A percentile compares a stretch with the other conserved stretches of the same genome.
Conservation (phyloP, 768 basidiomycete species). For the Mycena filopes region DNA sequence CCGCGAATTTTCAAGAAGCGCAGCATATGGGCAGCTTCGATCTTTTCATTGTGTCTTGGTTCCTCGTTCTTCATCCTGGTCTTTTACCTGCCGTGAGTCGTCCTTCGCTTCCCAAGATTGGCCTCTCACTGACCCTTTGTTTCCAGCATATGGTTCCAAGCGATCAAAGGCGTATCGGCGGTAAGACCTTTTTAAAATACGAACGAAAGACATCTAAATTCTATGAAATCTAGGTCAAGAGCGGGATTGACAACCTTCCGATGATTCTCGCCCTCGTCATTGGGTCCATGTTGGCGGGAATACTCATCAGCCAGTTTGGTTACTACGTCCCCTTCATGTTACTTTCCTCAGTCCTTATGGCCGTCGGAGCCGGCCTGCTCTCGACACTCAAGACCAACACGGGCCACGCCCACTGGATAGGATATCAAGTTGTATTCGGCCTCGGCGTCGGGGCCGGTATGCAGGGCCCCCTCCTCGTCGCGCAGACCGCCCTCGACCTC, state of each 20-base stretch:
- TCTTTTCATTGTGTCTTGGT: slow-evolving; percentile 22
- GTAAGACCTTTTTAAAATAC: not conserved
- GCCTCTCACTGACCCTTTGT: not conserved
- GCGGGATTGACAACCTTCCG: slow-evolving; percentile 42
- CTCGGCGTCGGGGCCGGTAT: slow-evolving; percentile 42
- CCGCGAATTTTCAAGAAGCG: slow-evolving; percentile 30
- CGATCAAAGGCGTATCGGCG: slow-evolving; percentile 49
- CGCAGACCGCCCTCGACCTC: slow-evolving; percentile 29
- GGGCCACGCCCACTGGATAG: slow-evolving; percentile 33
- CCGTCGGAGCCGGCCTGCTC: slow-evolving; percentile 50
- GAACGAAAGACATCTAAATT: not conserved
- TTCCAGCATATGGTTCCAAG: slow-evolving; percentile 42
- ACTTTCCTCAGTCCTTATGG: slow-evolving; percentile 42
- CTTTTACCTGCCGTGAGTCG: slow-evolving; percentile 20
- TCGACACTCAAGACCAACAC: slow-evolving; percentile 40
- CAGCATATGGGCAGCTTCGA: slow-evolving; percentile 20
- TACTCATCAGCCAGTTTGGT: slow-evolving; percentile 44
- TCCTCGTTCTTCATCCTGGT: slow-evolving; percentile 29
- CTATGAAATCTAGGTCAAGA: not conserved
- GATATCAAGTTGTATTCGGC: slow-evolving; percentile 38
- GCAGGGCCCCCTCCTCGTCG: slow-evolving; percentile 34
- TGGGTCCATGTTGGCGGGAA: slow-evolving; percentile 49
- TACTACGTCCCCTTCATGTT: slow-evolving; percentile 47
- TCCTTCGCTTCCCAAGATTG: not conserved
- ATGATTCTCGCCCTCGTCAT: slow-evolving; percentile 50